phyloP scores from a whole-genome alignment of 2,329 filamentous ascomycete genomes.

The Emmonsia crescens region DNA sequence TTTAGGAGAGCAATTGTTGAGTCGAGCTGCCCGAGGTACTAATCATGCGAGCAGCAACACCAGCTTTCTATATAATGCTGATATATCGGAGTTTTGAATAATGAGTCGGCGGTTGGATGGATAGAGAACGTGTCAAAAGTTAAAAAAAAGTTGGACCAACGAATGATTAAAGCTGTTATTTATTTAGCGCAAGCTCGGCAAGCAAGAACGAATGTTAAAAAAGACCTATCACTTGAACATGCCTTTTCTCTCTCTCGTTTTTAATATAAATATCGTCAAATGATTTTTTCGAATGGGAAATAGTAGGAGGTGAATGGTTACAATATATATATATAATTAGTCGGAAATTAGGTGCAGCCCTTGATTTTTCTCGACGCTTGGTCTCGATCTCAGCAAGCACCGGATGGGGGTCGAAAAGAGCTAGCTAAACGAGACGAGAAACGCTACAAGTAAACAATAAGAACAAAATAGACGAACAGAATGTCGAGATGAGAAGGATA shows the following conservation, averaged over 20 bases:
- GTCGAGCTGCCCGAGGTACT: neutral
- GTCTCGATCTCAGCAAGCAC: neutral
- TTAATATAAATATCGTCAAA: neutral
- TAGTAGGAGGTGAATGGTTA: neutral
- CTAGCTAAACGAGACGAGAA: neutral
- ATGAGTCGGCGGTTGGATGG: neutral
- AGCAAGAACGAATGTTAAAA: neutral
- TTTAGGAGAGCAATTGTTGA: neutral
- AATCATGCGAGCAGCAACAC: neutral
- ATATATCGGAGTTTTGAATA: neutral
- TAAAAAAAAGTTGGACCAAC: neutral
- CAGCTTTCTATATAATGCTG: neutral
- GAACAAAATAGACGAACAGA: neutral
- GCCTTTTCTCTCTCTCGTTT: neutral
- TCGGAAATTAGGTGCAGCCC: neutral
- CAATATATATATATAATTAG: neutral
- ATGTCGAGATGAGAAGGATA: neutral
- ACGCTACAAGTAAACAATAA: neutral
- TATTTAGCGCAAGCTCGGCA: neutral
- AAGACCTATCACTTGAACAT: neutral
- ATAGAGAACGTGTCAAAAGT: neutral
- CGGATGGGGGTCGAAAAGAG: neutral
- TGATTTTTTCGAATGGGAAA: neutral
- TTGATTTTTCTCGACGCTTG: neutral
- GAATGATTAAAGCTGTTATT: neutral